Base-by-base conservation (phyloP, 1,284 basidiomycete genomes). In the Earliella scabrosa region DNA sequence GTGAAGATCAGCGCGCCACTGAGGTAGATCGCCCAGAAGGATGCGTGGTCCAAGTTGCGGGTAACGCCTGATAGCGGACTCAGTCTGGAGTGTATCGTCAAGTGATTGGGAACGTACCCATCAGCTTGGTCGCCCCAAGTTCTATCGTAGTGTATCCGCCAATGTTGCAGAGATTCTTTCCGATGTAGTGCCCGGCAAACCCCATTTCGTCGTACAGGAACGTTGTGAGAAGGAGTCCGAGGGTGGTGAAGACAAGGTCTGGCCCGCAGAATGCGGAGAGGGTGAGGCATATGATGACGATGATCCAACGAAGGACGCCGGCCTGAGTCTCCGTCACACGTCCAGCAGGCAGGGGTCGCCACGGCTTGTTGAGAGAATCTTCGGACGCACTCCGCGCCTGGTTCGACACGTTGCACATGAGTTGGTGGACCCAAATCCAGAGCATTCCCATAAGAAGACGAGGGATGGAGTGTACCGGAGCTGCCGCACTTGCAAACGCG, bases 381-480 rank as follows among this genome's bases (percentile, higher is more conserved):
- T 75, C 74, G 4, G 65, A 58, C 3, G 51, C 52, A 20, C 62
- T 60, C 18, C 63, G 47, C 8, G 61, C 65, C 52, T 75, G 74
- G 55, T 75, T 75, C 11, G 73, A 73, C 9, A 73, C 64, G 47
- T 71, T 71, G 59, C 68, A 69, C 51, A 73, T 66, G 6, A 75
- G 63, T n/a, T 72, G 56, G 48, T 74, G 71, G 7, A 71, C 43
- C 72, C 71, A 74, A 14, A 66, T 63, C 70, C 70, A 71, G 9
- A 55, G 24, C 34, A 60, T 40, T 31, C 50, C 61, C 27, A 53
- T 47, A 2, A 67, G 23, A 14, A 67, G 50, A 26, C 47, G 58
- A 24, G 45, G 44, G 18, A 58, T 13, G 13, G 60, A 66, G 14
- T 63, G 56, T 16, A 65, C 44, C 6, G 66, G 66, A 3, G 59